These are phyloP conservation scores for Boletus sp. DNA, from an alignment of 1,284 basidiomycete species.

Conservation along the genomic window DNA sequence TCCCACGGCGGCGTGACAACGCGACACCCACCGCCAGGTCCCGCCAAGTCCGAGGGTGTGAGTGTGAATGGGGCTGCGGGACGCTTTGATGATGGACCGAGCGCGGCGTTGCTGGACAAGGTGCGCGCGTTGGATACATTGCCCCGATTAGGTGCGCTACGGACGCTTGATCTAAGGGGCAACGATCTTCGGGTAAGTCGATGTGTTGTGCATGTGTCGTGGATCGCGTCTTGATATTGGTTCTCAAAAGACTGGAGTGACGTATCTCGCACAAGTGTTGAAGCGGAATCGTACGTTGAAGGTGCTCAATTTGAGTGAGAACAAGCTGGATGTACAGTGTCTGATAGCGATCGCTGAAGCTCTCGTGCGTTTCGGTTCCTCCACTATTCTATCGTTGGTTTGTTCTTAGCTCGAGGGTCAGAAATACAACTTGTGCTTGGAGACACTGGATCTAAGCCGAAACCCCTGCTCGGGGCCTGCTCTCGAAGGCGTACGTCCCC, in stretches of 20 bases:
- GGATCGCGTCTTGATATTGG: not conserved
- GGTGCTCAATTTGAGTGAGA: conserved; percentile 91
- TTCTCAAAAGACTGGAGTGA: conserved; percentile 65
- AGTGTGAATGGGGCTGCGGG: conserved; percentile 18
- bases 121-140: conserved; percentile 82
- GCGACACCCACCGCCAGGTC: conserved; percentile 44
- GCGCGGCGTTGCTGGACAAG: conserved; percentile 73
- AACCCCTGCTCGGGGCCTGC: conserved; percentile 92
- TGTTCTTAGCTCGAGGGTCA: conserved; percentile 30
- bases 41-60: not conserved
- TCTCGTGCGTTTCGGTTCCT: conserved; percentile 52
- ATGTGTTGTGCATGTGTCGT: too few species aligned
- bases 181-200: conserved; percentile 84
- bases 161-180: conserved; percentile 87
- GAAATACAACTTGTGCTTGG: conserved; percentile 95
- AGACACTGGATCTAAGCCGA: conserved; percentile 90
- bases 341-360: conserved; percentile 86
- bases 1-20: conserved; percentile 77
- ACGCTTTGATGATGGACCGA: conserved; percentile 52
- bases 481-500: conserved; percentile 72
- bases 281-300: conserved; percentile 96
- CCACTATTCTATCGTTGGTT: not conserved
- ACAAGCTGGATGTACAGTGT: conserved; percentile 84
- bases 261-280: conserved; percentile 91
- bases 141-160: conserved; percentile 79